Base-by-base conservation (phyloP, 257 asterid species). In the Scutellaria galericulata region DNA sequence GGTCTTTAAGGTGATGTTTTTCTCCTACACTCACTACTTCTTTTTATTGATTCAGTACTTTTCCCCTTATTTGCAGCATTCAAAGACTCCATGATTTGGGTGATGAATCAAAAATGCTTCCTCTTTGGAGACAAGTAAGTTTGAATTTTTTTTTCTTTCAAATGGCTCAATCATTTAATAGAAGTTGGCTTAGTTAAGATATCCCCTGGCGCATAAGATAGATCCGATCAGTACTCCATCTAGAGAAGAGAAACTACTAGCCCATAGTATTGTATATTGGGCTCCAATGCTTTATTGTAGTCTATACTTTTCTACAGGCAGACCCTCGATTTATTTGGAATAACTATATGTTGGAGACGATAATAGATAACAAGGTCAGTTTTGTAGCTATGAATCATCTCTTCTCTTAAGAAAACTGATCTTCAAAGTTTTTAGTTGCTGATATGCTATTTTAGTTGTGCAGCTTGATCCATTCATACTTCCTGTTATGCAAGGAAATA, bases 401-500 rank as follows among this genome's bases (percentile, higher is more conserved):
- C 52, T 54, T 41, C 53, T 66, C 65, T 44, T 20, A 51, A 52
- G 5, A 31, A 37, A 63, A 48, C 3, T 18, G 18, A 18, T 18
- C 18, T 18, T 18, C 18, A 18, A 18, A 18, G 18, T 18, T 18
- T 18, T 24, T 24, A 24, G 27, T 24, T 67, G 60, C 77, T 82
- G 66, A 79, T 78, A 50, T 76, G 44, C 44, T 78, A 31, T 82
- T 52, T 52, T 82, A 59, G 69, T 60, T 61, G 6, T 90, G 91
- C 98, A 95, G 99, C 94, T 92, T 81, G 97, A 92, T 56, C 90
- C 88, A 7, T 95, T 83, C 82, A 77, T 95, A 82, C 96, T 95
- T 74, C 98, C 98, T 55, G 80, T 95, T 37, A 81, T 95, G 86
- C 99, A 95, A 86, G 99, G 99, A 75, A 95, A 83, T 95, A 95